A percentile compares a stretch with the other conserved stretches of the same genome.
These are phyloP conservation scores for Zygosaccharomyces bailii DNA, from an alignment of 805 yeast genomes.

Conservation along the genomic window DNA sequence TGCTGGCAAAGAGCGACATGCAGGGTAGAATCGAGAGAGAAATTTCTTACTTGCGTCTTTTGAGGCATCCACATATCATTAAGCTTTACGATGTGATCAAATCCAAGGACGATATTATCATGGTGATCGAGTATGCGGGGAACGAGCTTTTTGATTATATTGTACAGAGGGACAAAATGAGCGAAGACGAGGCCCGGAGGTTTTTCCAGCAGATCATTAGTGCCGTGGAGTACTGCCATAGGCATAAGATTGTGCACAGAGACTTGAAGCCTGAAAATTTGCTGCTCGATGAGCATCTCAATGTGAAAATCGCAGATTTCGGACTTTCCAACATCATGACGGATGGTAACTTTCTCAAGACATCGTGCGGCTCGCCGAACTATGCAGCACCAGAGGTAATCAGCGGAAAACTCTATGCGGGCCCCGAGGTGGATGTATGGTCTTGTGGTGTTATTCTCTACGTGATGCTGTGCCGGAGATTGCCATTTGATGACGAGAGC, in stretches of 20 bases:
- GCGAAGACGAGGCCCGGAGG: constrained; percentile 85
- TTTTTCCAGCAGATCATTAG: constrained; percentile 95
- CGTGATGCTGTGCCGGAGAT: constrained; percentile 92
- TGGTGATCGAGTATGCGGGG: constrained; percentile 98
- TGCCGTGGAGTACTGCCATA: constrained; percentile 94
- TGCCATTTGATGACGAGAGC: constrained; percentile 95
- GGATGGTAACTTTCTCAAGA: constrained; percentile 91
- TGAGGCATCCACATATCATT: constrained; percentile 95
- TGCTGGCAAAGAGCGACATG: constrained; percentile 93
- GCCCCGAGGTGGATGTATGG: constrained; percentile 98
- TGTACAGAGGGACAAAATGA: constrained; percentile 90
- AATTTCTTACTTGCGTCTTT: constrained; percentile 78
- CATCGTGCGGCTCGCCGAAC: constrained; percentile 95
- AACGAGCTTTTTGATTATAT: constrained; percentile 93
- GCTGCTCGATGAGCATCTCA: constrained; percentile 80
- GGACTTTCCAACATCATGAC: constrained; percentile 96
- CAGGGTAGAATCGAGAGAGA: constrained; percentile 95
- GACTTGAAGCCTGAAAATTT: constrained; percentile 95
- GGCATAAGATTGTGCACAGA: constrained; percentile 93
- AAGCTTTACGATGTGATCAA: constrained; percentile 93
- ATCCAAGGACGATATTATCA: constrained; percentile 90
- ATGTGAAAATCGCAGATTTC: constrained; percentile 94
- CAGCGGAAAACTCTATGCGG: constrained; percentile 90
- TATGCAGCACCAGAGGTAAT: constrained; percentile 98
- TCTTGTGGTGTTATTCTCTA: constrained; percentile 92